Base-by-base conservation (phyloP, 805 yeast species). In the Cyberlindnera maclurae region DNA sequence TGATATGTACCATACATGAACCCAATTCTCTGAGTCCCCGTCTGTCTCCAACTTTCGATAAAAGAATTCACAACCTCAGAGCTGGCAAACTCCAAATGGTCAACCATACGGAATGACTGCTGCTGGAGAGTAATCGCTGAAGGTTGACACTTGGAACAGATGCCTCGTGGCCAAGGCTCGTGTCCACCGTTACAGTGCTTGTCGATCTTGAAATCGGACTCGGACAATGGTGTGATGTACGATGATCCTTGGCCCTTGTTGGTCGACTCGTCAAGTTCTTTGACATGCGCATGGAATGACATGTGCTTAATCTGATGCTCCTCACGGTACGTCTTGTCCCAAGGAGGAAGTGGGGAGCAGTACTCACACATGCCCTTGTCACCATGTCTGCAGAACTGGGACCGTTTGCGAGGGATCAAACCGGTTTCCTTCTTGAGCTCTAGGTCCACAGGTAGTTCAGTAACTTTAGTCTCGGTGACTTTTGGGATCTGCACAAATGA, bases 311-410 rank as follows among this genome's bases (percentile, higher is more conserved):
- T 86, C 29, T 75, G 78, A 45, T 88, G 68, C 45, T 78, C 81
- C 35, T 74, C 74, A 46, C 79, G 80, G 57, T 88, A 90, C 16
- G 70, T 75, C 46, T 71, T 71, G 59, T 93, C 96, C 86, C 90
- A 93, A 3, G 98, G 97, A 27, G 96, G 96, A 37, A 93, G 64
- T 0, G 97, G 96, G 26, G 94, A 78, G 59, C 97, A 93, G 57
- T 88, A 87, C 55, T 93, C 98, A 60, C 98, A 93, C 97, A 93
- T 93, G 2, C 97, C 99, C 51, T 81, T 82, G 29, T 80, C 90
- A 3, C 90, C 83, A 58, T 93, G 98, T 43, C 80, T 75, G 60
- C 98, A 90, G 44, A 88, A 64, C 3, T 59, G 51, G 1, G 86
- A 74, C 45, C 67, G 70, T 28, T 66, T 61, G 26, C 98, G 71